Evolutionary conservation across 164 flowering plant genomes (phyloP).

Genomic region (Kalanchoe fedtschenkoi): DNA sequence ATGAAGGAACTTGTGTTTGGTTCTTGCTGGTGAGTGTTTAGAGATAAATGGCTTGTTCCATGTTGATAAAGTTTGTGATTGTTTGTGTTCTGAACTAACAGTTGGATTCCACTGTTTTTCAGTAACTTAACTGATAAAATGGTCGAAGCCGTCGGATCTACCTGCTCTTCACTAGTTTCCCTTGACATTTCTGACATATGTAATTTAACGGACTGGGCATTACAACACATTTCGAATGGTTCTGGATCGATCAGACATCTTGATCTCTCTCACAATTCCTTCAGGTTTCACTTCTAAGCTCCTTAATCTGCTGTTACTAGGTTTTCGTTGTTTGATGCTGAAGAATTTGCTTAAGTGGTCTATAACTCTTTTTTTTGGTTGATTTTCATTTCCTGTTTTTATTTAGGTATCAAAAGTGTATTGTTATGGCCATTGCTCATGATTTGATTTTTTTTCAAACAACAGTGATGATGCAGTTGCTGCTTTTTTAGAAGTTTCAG

Average conservation of each 20-base stretch:
- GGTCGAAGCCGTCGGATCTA: background rate
- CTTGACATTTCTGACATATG: background rate
- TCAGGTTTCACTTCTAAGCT: background rate
- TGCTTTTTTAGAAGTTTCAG: background rate
- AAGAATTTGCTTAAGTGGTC: background rate
- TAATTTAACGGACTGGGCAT: slow-evolving; percentile 1
- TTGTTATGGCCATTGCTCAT: background rate
- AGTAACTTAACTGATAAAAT: background rate
- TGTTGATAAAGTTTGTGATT: background rate
- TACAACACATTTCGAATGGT: background rate
- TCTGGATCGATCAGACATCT: background rate
- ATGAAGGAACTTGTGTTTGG: background rate
- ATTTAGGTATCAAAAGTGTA: background rate
- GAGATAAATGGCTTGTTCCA: background rate
- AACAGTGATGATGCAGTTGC: slow-evolving; percentile 2
- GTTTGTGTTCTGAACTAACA: background rate
- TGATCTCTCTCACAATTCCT: background rate
- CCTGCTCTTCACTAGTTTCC: background rate
- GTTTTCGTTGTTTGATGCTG: background rate
- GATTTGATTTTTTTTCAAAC: background rate
- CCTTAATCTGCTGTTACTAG: background rate
- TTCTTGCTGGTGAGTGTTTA: slow-evolving; percentile 2
- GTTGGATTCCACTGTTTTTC: background rate
- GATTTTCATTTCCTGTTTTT: background rate
- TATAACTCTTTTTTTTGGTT: background rate